Percentiles rank a stretch among this genome's conserved stretches.
Conservation (phyloP, 192 early-diverging fungal species). For the Thoreauomyces humboldtii region DNA sequence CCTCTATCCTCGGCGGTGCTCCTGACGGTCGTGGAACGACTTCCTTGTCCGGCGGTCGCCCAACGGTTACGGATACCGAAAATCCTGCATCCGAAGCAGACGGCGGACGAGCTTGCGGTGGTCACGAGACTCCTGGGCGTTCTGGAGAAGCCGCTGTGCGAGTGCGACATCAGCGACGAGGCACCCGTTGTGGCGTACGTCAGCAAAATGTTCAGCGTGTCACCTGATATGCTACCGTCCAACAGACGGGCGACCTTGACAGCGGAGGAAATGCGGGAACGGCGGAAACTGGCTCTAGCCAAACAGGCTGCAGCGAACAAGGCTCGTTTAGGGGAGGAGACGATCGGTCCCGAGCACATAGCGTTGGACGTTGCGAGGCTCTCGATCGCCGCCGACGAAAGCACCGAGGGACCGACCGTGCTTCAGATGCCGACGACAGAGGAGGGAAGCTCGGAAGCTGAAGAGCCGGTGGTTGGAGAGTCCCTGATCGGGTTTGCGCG, state of each 20-base stretch:
- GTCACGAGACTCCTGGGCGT: conserved; percentile 7
- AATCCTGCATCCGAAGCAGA: conserved; percentile 54
- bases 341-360: conserved; percentile 6
- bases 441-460: conserved; percentile 4
- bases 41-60: conserved; percentile 82
- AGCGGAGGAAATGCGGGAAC: conserved; percentile 87
- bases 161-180: conserved; percentile 60
- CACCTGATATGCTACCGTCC: conserved; percentile 70
- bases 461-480: conserved; percentile 55
- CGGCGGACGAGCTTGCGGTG: conserved; percentile 32
- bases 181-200: conserved; percentile 83
- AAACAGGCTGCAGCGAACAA: conserved; percentile 13
- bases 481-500: conserved; percentile 88
- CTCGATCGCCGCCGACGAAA: conserved; percentile 6
- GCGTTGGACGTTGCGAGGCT: not conserved
- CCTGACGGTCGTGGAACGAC: conserved; percentile 78
- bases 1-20: conserved; percentile 88
- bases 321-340: conserved; percentile 13
- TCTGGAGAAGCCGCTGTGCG: conserved; percentile 71
- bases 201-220: conserved; percentile 91
- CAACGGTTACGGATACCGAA: conserved; percentile 76
- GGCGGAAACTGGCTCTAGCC: conserved; percentile 40
- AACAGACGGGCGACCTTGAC: conserved; percentile 66
- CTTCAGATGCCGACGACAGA: not conserved
- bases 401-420: conserved; percentile 7